These are phyloP conservation scores for Hamigera avellanea DNA, from an alignment of 495 filamentous ascomycete genomes.

Conservation along the genomic window DNA sequence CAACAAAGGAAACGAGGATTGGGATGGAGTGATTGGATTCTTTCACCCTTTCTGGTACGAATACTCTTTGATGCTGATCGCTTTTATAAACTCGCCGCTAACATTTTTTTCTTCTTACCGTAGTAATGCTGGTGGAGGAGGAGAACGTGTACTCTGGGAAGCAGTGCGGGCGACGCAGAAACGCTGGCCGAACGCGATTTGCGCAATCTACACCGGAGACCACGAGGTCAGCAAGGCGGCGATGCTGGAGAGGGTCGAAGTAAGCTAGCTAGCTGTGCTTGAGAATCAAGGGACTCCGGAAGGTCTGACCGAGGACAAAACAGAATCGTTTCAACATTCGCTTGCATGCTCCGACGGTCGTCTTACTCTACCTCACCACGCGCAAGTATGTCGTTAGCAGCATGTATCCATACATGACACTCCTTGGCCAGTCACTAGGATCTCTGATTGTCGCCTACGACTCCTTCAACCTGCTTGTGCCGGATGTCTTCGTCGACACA, in stretches of 20 bases:
- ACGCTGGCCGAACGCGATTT: slow-evolving; percentile 78
- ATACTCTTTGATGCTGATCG: not conserved
- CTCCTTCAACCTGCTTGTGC: slow-evolving; percentile 82
- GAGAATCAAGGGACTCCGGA: too few relatives aligned
- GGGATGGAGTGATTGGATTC: slow-evolving; percentile 82
- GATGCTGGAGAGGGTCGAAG: slow-evolving; percentile 70
- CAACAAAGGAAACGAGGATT: slow-evolving; percentile 40
- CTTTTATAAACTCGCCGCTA: not conserved
- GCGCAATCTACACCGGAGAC: slow-evolving; percentile 90
- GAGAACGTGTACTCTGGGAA: slow-evolving; percentile 94
- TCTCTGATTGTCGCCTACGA: slow-evolving; percentile 80
- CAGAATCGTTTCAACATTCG: slow-evolving; percentile 85
- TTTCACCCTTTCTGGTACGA: slow-evolving; percentile 90
- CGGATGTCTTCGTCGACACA: slow-evolving; percentile 91
- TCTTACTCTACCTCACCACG: slow-evolving; percentile 82
- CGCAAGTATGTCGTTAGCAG: slow-evolving; percentile 72
- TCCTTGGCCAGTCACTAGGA: slow-evolving; percentile 86
- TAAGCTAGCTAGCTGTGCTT: slow-evolving; percentile 10
- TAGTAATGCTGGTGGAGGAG: slow-evolving; percentile 91
- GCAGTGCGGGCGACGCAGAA: slow-evolving; percentile 85
- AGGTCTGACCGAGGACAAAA: not conserved
- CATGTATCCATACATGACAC: slow-evolving; percentile 85
- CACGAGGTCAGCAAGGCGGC: slow-evolving; percentile 69
- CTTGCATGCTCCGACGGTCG: slow-evolving; percentile 70
- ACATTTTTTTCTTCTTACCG: not conserved